Conservation (phyloP, 805 yeast species). For the Clavispora fructus region DNA sequence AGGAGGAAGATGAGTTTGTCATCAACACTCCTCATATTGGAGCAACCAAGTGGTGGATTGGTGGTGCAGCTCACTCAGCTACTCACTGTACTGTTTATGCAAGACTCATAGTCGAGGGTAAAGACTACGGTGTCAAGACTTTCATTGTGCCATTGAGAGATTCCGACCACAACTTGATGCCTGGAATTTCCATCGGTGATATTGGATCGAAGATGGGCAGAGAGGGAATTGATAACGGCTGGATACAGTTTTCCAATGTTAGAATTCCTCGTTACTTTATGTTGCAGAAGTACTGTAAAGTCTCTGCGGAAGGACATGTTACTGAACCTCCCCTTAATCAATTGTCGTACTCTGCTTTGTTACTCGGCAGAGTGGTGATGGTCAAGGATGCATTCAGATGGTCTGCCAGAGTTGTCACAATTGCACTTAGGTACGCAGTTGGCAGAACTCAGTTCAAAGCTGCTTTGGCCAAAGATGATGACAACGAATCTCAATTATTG, state of each 20-base stretch:
- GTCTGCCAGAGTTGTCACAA: conserved; percentile 73
- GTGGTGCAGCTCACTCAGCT: conserved; percentile 95
- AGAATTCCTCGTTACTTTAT: conserved; percentile 78
- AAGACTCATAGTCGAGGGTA: conserved; percentile 70
- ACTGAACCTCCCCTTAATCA: conserved; percentile 81
- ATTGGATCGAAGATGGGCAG: conserved; percentile 95
- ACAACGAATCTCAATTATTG: conserved; percentile 63
- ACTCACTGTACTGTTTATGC: conserved; percentile 86
- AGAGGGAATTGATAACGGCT: conserved; percentile 93
- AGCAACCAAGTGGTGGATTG: conserved; percentile 98
- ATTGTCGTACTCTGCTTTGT: conserved; percentile 78
- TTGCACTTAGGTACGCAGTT: conserved; percentile 84
- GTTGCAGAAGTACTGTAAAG: conserved; percentile 75
- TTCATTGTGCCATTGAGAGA: conserved; percentile 90
- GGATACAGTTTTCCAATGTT: conserved; percentile 88
- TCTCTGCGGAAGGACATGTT: conserved; percentile 64
- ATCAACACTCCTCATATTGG: conserved; percentile 86
- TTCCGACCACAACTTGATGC: conserved; percentile 59
- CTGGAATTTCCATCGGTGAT: conserved; percentile 85
- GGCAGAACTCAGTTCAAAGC: conserved; percentile 80
- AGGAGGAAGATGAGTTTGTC: conserved; percentile 56
- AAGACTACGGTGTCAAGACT: conserved; percentile 89
- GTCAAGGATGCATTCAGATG: conserved; percentile 78
- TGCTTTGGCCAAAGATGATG: conserved; percentile 27
- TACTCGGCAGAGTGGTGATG: conserved; percentile 89